Percentiles rank a stretch among this genome's conserved stretches.
phyloP scores from a whole-genome alignment of 225 moss, liverwort and hornwort species.

The Straminergon stramineum region DNA sequence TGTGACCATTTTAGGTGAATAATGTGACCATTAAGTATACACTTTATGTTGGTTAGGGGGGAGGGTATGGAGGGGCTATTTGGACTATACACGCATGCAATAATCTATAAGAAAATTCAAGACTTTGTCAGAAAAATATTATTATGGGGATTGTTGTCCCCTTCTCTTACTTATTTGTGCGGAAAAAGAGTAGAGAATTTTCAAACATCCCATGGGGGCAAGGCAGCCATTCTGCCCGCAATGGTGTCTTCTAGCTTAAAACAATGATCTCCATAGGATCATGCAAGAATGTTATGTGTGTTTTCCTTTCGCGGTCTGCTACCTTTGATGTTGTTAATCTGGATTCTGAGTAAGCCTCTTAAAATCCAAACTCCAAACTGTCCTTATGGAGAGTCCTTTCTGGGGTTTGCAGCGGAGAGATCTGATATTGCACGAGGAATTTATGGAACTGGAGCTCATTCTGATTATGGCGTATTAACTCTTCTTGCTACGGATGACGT shows the following conservation, averaged over 20 bases:
- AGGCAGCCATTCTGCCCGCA: no score
- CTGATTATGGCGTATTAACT: conserved; percentile 81
- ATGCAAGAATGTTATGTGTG: neutral
- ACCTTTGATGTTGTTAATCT: no score
- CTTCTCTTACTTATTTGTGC: neutral
- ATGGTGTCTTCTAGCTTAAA: neutral
- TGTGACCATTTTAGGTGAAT: neutral
- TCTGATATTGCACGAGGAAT: conserved; percentile 52
- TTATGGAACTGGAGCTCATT: conserved; percentile 81
- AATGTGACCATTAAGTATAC: neutral
- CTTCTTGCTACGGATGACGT: conserved; percentile 78
- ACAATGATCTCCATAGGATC: neutral
- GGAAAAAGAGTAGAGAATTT: neutral
- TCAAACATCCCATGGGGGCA: neutral
- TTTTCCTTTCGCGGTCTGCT: neutral
- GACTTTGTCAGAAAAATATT: neutral
- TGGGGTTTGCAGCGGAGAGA: conserved; percentile 40
- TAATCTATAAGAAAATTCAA: neutral
- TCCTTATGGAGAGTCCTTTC: neutral
- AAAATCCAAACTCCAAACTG: neutral
- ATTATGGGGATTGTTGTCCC: neutral
- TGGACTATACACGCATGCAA: neutral
- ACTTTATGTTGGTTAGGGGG: neutral
- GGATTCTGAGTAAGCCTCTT: neutral
- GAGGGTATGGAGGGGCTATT: no score